phyloP scores from a whole-genome alignment of 495 filamentous ascomycete genomes.

The Antarctomyces pellizariae region DNA sequence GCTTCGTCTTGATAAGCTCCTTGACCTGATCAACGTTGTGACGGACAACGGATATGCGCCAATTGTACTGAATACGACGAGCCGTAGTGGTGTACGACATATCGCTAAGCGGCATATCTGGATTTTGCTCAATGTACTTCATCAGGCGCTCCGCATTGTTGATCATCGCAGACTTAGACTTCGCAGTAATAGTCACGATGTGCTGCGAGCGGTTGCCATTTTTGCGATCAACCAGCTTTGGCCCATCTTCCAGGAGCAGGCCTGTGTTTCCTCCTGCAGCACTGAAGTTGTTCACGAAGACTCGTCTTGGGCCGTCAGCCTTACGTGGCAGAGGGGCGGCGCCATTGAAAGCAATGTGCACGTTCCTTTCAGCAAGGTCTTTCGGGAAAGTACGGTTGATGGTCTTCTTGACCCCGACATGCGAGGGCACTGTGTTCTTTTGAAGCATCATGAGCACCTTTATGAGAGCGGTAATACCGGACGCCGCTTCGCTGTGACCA shows the following conservation, averaged over 20 bases:
- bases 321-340: slow-evolving; percentile 38
- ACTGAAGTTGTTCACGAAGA: slow-evolving; percentile 50
- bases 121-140: slow-evolving; percentile 27
- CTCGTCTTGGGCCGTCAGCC: slow-evolving; percentile 30
- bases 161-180: slow-evolving; percentile 30
- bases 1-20: slow-evolving; percentile 17
- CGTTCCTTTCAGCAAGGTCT: slow-evolving; percentile 49
- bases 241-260: slow-evolving; percentile 34
- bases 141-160: slow-evolving; percentile 25
- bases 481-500: slow-evolving; percentile 75
- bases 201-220: slow-evolving; percentile 27
- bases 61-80: slow-evolving; percentile 59
- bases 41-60: slow-evolving; percentile 38
- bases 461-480: slow-evolving; percentile 58
- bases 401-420: slow-evolving; percentile 68
- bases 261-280: slow-evolving; percentile 46
- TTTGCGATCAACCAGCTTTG: slow-evolving; percentile 11
- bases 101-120: slow-evolving; percentile 25
- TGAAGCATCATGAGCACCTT: slow-evolving; percentile 79
- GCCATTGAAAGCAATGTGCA: slow-evolving; percentile 36
- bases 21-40: slow-evolving; percentile 22
- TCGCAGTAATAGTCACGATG: slow-evolving; percentile 32
- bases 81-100: slow-evolving; percentile 70
- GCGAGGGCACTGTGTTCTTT: slow-evolving; percentile 62
- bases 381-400: slow-evolving; percentile 66